Conservation (phyloP, 768 basidiomycete genomes). For the Boletus reticuloceps region DNA sequence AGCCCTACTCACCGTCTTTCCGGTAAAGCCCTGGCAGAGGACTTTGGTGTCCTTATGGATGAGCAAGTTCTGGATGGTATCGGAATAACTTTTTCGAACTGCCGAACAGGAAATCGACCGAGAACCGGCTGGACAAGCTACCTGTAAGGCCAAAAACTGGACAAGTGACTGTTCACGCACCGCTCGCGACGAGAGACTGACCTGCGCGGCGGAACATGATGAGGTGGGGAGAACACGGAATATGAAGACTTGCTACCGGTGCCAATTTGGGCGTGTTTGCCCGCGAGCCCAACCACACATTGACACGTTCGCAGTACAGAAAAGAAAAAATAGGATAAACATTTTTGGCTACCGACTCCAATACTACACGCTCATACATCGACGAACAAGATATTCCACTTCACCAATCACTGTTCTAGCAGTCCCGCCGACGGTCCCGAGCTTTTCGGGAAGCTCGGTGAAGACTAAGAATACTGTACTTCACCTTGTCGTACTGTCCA, state of each 20-base stretch:
- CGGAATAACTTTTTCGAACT: constrained; percentile 75
- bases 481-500: constrained; percentile 75
- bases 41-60: constrained; percentile 96
- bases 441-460: constrained; percentile 75
- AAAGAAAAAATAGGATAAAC: constrained; percentile 6
- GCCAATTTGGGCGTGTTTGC: constrained; percentile 28
- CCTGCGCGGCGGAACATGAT: constrained; percentile 60
- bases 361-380: constrained; percentile 1
- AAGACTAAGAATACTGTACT: constrained; percentile 68
- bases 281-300: neutral
- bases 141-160: neutral
- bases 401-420: constrained; percentile 24
- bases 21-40: constrained; percentile 88
- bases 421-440: constrained; percentile 54
- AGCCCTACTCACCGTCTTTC: constrained; percentile 74
- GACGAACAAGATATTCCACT: neutral
- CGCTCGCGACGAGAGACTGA: constrained; percentile 50
- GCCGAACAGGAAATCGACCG: constrained; percentile 81
- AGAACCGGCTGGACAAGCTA: constrained; percentile 49
- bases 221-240: constrained; percentile 10
- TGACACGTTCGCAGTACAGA: constrained; percentile 4
- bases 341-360: constrained; percentile 13
- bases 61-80: constrained; percentile 87
- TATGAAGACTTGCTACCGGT: constrained; percentile 3
- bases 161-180: constrained; percentile 35